Evolutionary conservation across 164 flowering plant genomes (phyloP), one percentile per base, ranked within the genome.

Genomic region (Houttuynia cordata): DNA sequence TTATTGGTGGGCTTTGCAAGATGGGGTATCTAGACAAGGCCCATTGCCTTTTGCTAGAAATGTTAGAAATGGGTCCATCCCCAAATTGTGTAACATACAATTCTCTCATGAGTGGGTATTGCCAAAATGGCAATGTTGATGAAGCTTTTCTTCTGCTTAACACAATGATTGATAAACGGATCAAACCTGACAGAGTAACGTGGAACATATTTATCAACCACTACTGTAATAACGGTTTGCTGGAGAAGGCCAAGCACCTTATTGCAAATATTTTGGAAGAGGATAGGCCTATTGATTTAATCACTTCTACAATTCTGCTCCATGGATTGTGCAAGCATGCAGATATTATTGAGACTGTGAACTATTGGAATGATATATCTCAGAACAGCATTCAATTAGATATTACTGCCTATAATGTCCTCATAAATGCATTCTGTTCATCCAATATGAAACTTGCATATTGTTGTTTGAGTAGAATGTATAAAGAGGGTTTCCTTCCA

Each of bases 121-220:
- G 88, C 69, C 76, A 64, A 23, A 23, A 21, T 22, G 71, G 75
- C 67, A 63, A 83, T 58, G 51, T 88, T 54, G 87, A 86, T 60
- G 79, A 69, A 69, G 93, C 93, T 66, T 77, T 80, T 14, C 39
- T 66, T 71, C 62, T 80, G 58, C 73, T 83, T 23, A 69, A 69
- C 24, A 67, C 73, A 14, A 86, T 88, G 96, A 67, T 45, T 42
- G 70, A 58, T 40, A 56, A 23, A 60, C 78, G 81, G 42, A 64
- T 83, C 55, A 71, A 54, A 61, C 93, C 88, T 50, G 80, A 80
- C 66, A 79, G 69, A 69, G 74, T 83, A 41, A 83, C 91, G 51
- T 84, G 80, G 50, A 86, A 81, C 69, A 83, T 78, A 71, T 80
- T 88, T 42, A 75, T 81, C 20, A 82, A 84, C 68, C 86, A 91